Evolutionary conservation across 345 rosid genomes (phyloP), one percentile per base, ranked within the genome.

Genomic region (Cochlearia excelsa): DNA sequence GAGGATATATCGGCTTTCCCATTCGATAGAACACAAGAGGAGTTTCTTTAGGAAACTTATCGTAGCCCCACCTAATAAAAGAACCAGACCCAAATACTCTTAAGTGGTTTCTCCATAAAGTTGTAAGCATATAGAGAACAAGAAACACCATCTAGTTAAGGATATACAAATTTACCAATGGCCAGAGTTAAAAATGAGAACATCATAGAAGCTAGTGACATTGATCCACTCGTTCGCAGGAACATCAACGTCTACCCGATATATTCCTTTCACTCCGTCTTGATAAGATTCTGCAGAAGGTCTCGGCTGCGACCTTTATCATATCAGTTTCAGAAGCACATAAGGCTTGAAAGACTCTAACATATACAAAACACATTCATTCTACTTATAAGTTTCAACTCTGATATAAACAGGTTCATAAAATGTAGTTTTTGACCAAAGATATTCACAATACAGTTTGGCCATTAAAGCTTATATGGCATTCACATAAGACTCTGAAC

Each of bases 161-260:
- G 42, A 28, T 0, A 30, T 16, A 30, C 6, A 1, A 1, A 6
- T 50, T 66, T 84, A 93, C 99, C 99, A 93, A 69, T 93, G 99
- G 51, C 97, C 99, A 50, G 95, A 88, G 58, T 89, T 92, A 37
- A 86, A 86, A 37, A 92, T 33, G 62, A 89, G 89, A 66, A 86
- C 91, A 72, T 92, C 86, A 28, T 85, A 92, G 68, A 88, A 89
- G 74, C 71, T 70, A 54, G 77, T 73, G 71, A 84, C 59, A 51
- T 74, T 77, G 54, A 78, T 69, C 97, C 97, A 93, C 67, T 89
- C 95, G 64, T 65, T 75, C 7, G 97, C 97, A 59, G 94, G 95
- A 60, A 79, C 61, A 74, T 93, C 97, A 59, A 93, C 95, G 77
- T 93, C 97, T 45, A 93, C 88, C 30, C 83, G 84, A 63, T 84